phyloP scores from a whole-genome alignment of 2,329 filamentous ascomycete species.

The Venturia effusa region DNA sequence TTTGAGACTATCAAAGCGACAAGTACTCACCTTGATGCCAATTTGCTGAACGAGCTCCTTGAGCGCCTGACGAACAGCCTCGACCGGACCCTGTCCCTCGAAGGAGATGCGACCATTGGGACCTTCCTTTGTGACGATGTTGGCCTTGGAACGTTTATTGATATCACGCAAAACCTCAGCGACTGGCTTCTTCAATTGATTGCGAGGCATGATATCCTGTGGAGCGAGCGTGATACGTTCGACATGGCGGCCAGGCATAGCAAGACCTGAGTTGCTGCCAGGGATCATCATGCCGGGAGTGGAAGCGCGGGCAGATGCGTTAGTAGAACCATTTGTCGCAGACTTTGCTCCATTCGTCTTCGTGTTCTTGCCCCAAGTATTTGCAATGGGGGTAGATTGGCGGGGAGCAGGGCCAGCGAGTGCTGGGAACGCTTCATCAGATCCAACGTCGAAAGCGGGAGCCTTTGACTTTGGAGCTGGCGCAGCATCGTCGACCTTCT shows the following conservation, averaged over 20 bases:
- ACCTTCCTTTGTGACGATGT: conserved; percentile 65
- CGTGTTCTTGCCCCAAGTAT: conserved; percentile 64
- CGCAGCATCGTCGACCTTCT: conserved; percentile 44
- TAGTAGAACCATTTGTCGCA: conserved; percentile 43
- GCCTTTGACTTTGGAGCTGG: conserved; percentile 19
- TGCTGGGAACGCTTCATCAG: conserved; percentile 88
- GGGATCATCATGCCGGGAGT: not conserved
- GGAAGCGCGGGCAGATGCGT: conserved; percentile 22
- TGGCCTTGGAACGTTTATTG: conserved; percentile 83
- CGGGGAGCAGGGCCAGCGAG: conserved; percentile 51
- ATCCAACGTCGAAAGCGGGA: conserved; percentile 63
- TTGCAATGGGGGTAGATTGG: conserved; percentile 41
- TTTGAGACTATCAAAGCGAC: conserved; percentile 3
- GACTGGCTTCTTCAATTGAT: conserved; percentile 74
- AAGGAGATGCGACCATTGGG: conserved; percentile 66
- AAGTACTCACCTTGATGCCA: conserved; percentile 59
- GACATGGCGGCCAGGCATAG: conserved; percentile 71
- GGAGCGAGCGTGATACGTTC: conserved; percentile 66
- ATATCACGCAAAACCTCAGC: conserved; percentile 81
- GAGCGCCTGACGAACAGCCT: conserved; percentile 76
- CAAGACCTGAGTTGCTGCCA: conserved; percentile 35
- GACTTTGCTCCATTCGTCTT: conserved; percentile 29
- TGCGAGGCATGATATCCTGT: conserved; percentile 63
- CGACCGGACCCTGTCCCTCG: conserved; percentile 72
- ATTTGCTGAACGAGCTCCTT: conserved; percentile 84